Evolutionary conservation across 495 filamentous ascomycete species (phyloP).

Genomic region (Sporormia fimetaria): DNA sequence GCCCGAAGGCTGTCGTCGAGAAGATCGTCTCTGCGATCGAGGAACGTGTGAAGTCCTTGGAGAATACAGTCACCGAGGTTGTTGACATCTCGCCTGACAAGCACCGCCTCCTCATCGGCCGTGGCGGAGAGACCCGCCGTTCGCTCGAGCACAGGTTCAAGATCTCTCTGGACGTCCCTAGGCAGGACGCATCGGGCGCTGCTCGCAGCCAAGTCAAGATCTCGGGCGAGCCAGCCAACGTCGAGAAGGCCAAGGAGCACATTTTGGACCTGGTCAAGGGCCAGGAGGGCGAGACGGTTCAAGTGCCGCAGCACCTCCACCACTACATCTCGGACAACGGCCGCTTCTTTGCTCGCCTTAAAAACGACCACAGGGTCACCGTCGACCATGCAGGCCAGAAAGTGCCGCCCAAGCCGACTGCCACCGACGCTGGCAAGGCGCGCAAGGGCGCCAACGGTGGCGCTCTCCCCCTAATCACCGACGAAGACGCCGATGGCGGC

Average conservation of each 20-base stretch:
- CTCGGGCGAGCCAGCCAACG: slow-evolving; percentile 60
- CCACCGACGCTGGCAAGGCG: slow-evolving; percentile 26
- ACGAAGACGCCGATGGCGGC: slow-evolving; percentile 47
- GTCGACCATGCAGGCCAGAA: slow-evolving; percentile 79
- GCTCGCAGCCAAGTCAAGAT: slow-evolving; percentile 66
- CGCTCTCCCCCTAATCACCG: slow-evolving; percentile 76
- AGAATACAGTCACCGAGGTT: slow-evolving; percentile 61
- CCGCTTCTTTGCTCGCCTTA: slow-evolving; percentile 77
- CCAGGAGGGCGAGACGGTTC: slow-evolving; percentile 73
- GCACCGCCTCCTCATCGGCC: slow-evolving; percentile 83
- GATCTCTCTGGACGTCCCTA: slow-evolving; percentile 80
- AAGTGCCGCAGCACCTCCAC: slow-evolving; percentile 69
- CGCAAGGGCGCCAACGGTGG: slow-evolving; percentile 41
- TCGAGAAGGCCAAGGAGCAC: slow-evolving; percentile 75
- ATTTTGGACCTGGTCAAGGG: slow-evolving; percentile 71
- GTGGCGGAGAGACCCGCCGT: slow-evolving; percentile 74
- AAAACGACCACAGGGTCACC: slow-evolving; percentile 69
- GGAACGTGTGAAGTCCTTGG: slow-evolving; percentile 63
- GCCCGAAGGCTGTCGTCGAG: slow-evolving; percentile 68
- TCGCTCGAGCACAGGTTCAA: slow-evolving; percentile 82
- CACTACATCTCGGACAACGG: slow-evolving; percentile 80
- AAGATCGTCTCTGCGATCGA: slow-evolving; percentile 77
- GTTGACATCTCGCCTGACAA: slow-evolving; percentile 76
- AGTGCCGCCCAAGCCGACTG: slow-evolving; percentile 53
- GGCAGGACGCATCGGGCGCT: slow-evolving; percentile 55